Evolutionary conservation across 2,329 filamentous ascomycete species (phyloP), one percentile per base, ranked within the genome.

Genomic region (Fusarium pseudograminearum): DNA sequence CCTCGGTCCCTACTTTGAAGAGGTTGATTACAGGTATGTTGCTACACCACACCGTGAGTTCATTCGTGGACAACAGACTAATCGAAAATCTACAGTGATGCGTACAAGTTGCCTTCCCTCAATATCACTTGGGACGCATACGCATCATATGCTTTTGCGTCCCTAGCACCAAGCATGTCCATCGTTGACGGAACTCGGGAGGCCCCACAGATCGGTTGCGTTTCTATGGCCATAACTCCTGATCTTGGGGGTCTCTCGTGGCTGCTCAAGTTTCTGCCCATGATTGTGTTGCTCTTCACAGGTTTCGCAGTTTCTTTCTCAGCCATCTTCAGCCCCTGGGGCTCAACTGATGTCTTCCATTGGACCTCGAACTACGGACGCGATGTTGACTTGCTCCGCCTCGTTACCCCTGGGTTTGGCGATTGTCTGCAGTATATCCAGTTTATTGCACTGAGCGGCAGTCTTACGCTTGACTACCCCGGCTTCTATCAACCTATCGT

Each of bases 311-410:
- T 95, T 9, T 83, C 94, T 36, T 89, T 93, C 70, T 94, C 96
- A 4, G 92, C 90, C 51, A 93, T 97, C 38, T 95, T 90, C 77
- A 98, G 94, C 76, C 96, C 96, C 0, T 99, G 96, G 95, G 96
- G 96, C 22, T 93, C 93, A 3, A 89, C 89, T 10, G 92, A 99
- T 77, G 86, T 95, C 22, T 98, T 98, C 78, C 90, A 93, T 71
- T 99, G 95, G 94, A 94, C 93, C n/a, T 97, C 93, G 76, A 99
- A 99, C 78, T 98, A 97, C 78, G 96, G 96, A 36, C 90, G 95
- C 72, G 96, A 99, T 74, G 92, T 93, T 65, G 96, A 99, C 80
- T 84, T 98, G 70, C 84, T 99, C 56, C 90, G 96, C 57, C 85
- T 99, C 48, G 93, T 99, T 34, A 99, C 96, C 0, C 96, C 96